Evolutionary conservation across 768 basidiomycete species (phyloP), one percentile per base, ranked within the genome.

Genomic region (Serendipita sp.): DNA sequence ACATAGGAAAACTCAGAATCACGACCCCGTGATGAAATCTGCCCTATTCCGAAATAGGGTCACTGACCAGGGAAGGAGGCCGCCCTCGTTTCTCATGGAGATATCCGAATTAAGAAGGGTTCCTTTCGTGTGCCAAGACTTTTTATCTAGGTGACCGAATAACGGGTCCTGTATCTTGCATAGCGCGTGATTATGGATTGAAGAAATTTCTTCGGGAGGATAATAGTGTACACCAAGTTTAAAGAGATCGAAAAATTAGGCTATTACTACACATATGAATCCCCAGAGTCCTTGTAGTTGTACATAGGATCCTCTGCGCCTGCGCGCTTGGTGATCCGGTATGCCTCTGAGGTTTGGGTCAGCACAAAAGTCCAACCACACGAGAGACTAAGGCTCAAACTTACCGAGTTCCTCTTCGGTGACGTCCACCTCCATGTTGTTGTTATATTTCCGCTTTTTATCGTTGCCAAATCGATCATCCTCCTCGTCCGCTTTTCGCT

Each of bases 281-380:
- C 48, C 29, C 81, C 83, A 48, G 73, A 68, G 72, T 92, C 92
- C 62, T 90, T 79, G 71, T 93, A 92, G 72, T 88, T 90, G 44
- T 88, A 88, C 92, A 96, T 96, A 2, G 92, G 92, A 73, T 96
- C 92, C 65, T 92, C 89, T 55, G 79, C 76, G 74, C 84, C 82
- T 0, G 82, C 80, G 62, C 82, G 81, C 67, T 80, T 81, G 33
- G 73, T 79, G 81, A 91, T 85, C 65, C 92, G 81, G 73, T 94
- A 96, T n/a, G 88, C 89, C 86, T 96, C 91, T 90, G 77, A 66
- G 72, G 68, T 1, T 40, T 5, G 5, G 50, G 29, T 29, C 65
- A 11, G 63, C 55, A 64, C 11, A 27, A 34, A 16, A 45, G 27
- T 15, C 27, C 27, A 37, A 16, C 11, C 60, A 63, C 37, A 31